Evolutionary conservation across 352 stramenopile species (phyloP).

Genomic region (Pythium monospermum): DNA sequence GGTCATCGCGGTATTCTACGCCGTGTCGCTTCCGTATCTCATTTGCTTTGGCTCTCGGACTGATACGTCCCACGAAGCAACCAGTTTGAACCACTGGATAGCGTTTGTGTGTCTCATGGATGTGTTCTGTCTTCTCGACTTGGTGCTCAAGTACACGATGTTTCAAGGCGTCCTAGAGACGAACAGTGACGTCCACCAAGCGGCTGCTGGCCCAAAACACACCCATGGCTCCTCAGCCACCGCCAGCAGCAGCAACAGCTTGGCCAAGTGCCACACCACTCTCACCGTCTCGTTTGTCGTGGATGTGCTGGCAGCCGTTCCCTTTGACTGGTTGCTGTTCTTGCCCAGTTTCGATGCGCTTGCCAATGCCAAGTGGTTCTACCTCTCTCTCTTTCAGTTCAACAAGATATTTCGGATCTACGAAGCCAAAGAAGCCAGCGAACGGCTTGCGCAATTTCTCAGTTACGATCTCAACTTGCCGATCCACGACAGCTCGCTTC

Average conservation of each 20-base stretch:
- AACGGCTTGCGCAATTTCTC: conserved; percentile 42
- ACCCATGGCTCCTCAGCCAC: neutral
- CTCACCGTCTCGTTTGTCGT: conserved; percentile 7
- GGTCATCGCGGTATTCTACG: conserved; percentile 48
- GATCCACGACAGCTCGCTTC: conserved; percentile 18
- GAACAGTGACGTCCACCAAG: conserved; percentile 7
- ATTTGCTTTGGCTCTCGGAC: conserved; percentile 50
- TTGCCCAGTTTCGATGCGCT: conserved; percentile 26
- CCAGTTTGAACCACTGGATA: conserved; percentile 28
- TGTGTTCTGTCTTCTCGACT: conserved; percentile 40
- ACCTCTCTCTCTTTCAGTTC: conserved; percentile 43
- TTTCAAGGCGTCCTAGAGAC: conserved; percentile 25
- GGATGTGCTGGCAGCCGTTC: conserved; percentile 35
- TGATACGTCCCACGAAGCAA: conserved; percentile 10
- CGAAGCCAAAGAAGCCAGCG: conserved; percentile 40
- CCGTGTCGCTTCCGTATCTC: conserved; percentile 49
- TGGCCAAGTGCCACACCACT: conserved; percentile 23
- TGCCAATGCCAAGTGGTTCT: conserved; percentile 40
- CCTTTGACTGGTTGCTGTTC: conserved; percentile 48
- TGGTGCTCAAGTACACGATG: conserved; percentile 49
- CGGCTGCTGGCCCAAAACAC: neutral
- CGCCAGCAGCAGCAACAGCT: conserved; percentile 1
- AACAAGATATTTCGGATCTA: conserved; percentile 54
- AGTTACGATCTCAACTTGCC: conserved; percentile 41
- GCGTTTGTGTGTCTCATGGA: conserved; percentile 36